phyloP scores from a whole-genome alignment of 1,139 yeast genomes.

The Zygosaccharomyces pseudobailii region DNA sequence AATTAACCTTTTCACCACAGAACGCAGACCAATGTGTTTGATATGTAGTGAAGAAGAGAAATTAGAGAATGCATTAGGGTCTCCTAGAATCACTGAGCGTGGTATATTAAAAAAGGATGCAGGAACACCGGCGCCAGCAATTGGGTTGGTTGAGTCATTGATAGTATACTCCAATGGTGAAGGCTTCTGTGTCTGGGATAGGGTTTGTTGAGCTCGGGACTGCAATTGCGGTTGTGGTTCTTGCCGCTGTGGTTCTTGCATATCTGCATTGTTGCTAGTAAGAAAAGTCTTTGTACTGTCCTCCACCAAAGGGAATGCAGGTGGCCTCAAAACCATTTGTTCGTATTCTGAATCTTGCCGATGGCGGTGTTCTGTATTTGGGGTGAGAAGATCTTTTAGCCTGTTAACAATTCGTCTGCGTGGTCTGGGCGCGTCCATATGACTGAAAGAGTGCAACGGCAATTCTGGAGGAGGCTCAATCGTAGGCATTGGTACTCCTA shows the following conservation, averaged over 20 bases:
- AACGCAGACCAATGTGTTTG: slow-evolving; percentile 13
- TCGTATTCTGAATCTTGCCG: not conserved
- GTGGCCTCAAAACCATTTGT: not conserved
- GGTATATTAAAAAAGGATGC: slow-evolving; percentile 1
- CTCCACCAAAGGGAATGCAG: slow-evolving; percentile 3
- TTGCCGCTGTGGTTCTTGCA: not conserved
- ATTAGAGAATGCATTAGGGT: slow-evolving; percentile 10
- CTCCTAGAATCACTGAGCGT: slow-evolving; percentile 5
- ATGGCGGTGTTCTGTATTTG: not conserved
- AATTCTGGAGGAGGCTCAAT: slow-evolving; percentile 13
- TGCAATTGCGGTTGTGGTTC: no score
- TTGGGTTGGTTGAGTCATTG: no score
- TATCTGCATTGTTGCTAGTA: slow-evolving; percentile 16
- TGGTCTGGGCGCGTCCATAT: slow-evolving; percentile 3
- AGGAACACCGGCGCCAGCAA: not conserved
- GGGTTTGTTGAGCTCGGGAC: no score
- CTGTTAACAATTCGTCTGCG: slow-evolving; percentile 7
- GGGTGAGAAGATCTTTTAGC: slow-evolving; percentile 5
- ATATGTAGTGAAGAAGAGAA: slow-evolving; percentile 6
- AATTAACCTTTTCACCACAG: slow-evolving; percentile 21
- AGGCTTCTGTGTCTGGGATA: no score
- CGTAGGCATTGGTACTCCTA: not conserved
- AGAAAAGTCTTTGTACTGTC: slow-evolving; percentile 25
- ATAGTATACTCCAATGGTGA: no score
- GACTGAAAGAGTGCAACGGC: slow-evolving; percentile 7